A percentile compares a stretch with the other conserved stretches of the same genome.
Evolutionary conservation across 176 grass and related monocot genomes (phyloP).

Genomic region (Melocanna baccifera): DNA sequence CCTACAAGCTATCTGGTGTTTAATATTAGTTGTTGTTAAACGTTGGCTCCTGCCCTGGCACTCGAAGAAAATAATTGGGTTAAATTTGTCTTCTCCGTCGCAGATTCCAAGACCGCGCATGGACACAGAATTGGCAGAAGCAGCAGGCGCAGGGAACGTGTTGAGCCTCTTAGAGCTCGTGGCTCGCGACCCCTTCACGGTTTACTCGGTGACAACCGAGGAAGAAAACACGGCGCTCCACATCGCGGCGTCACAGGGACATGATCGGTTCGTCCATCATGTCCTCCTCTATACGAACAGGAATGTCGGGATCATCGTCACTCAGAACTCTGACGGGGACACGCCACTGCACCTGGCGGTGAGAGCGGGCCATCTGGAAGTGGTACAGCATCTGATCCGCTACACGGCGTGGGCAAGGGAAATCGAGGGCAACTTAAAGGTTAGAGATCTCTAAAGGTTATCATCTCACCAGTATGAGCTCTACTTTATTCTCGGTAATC

Average conservation of each 20-base stretch:
- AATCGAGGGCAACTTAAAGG: neutral
- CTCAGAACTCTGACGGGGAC: neutral
- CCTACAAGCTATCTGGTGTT: no score
- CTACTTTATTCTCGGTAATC: neutral
- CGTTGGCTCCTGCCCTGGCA: neutral
- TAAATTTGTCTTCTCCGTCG: neutral
- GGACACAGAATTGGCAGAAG: neutral
- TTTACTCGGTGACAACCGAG: neutral
- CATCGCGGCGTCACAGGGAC: neutral
- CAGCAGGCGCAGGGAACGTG: neutral
- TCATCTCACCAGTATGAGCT: neutral
- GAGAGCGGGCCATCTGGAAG: neutral
- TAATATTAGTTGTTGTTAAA: no score
- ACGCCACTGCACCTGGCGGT: constrained; percentile 5
- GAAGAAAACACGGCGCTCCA: neutral
- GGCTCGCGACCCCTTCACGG: accelerated
- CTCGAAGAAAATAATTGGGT: neutral
- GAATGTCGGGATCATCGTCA: neutral
- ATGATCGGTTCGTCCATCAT: neutral
- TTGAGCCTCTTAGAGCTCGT: neutral
- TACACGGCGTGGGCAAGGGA: neutral
- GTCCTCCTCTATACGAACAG: neutral
- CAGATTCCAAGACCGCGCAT: neutral
- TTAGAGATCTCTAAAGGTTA: constrained; percentile 1
- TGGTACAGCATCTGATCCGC: neutral